Evolutionary conservation across 148 eudicot species (phyloP).

Genomic region (Rhododendron ovatum): DNA sequence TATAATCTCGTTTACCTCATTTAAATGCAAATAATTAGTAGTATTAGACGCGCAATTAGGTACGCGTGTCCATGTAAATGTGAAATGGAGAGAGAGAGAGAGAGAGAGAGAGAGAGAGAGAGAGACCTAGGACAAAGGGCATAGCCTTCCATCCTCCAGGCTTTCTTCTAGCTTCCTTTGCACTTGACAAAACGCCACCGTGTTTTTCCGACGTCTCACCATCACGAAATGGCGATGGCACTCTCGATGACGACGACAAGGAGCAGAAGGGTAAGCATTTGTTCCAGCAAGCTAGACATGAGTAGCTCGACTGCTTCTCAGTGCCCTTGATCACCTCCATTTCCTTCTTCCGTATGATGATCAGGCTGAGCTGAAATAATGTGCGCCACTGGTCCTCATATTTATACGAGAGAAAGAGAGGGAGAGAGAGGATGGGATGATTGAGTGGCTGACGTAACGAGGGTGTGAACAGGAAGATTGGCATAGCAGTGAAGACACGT

Average conservation of each 20-base stretch:
- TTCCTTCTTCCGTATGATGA: background rate
- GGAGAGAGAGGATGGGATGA: background rate
- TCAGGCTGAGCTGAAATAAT: background rate
- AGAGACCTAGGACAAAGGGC: constrained; percentile 17
- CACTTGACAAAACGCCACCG: background rate
- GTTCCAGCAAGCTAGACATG: constrained; percentile 9
- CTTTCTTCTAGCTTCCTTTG: constrained; percentile 20
- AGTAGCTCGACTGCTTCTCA: constrained; percentile 4
- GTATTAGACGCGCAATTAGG: background rate
- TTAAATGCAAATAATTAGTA: background rate
- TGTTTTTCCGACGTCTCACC: background rate
- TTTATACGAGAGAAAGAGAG: background rate
- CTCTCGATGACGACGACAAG: background rate
- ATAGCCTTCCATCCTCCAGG: constrained; percentile 72
- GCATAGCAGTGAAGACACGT: accelerated
- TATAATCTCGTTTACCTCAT: background rate
- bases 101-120: background rate
- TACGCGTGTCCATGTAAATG: background rate
- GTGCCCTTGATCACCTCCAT: constrained; percentile 9
- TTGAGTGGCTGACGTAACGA: background rate
- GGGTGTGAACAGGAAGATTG: background rate
- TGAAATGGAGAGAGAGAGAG: background rate
- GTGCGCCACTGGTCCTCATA: background rate
- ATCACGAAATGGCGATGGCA: background rate
- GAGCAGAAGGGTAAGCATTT: constrained; percentile 11